A percentile compares a stretch with the other conserved stretches of the same genome.
phyloP scores from a whole-genome alignment of 345 rosid species.

The Aquilaria sinensis region DNA sequence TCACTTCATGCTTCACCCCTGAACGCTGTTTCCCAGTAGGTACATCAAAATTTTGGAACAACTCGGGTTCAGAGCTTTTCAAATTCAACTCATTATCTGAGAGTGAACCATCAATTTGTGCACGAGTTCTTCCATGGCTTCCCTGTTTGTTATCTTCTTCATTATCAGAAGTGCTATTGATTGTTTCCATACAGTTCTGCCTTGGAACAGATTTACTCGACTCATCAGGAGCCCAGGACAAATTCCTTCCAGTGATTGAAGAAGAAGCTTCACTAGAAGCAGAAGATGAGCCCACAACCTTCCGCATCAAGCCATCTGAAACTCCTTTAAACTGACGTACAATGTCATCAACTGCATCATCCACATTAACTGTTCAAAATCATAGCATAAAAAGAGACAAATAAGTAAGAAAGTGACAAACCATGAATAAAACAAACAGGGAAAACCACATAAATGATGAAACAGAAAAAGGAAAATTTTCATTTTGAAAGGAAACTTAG shows the following conservation, averaged over 20 bases:
- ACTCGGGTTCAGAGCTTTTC: slow-evolving; percentile 36
- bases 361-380: slow-evolving; percentile 64
- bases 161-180: slow-evolving; percentile 55
- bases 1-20: slow-evolving; percentile 27
- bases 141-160: slow-evolving; percentile 46
- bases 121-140: slow-evolving; percentile 27
- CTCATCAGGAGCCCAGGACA: slow-evolving; percentile 60
- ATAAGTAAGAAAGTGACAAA: no score
- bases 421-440: neutral
- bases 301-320: slow-evolving; percentile 82
- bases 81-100: slow-evolving; percentile 75
- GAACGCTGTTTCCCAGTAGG: slow-evolving; percentile 27
- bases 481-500: no score
- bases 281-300: slow-evolving; percentile 55
- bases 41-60: slow-evolving; percentile 36
- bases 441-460: no score
- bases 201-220: slow-evolving; percentile 24
- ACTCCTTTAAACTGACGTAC: slow-evolving; percentile 85
- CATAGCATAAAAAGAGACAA: neutral
- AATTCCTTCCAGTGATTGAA: slow-evolving; percentile 25
- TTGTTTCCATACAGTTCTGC: slow-evolving; percentile 27
- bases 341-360: slow-evolving; percentile 92
- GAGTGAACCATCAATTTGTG: slow-evolving; percentile 54
- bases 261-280: slow-evolving; percentile 29
- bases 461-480: no score